Evolutionary conservation across 2,329 filamentous ascomycete genomes (phyloP).

Genomic region (Ceratocystis harringtonii): DNA sequence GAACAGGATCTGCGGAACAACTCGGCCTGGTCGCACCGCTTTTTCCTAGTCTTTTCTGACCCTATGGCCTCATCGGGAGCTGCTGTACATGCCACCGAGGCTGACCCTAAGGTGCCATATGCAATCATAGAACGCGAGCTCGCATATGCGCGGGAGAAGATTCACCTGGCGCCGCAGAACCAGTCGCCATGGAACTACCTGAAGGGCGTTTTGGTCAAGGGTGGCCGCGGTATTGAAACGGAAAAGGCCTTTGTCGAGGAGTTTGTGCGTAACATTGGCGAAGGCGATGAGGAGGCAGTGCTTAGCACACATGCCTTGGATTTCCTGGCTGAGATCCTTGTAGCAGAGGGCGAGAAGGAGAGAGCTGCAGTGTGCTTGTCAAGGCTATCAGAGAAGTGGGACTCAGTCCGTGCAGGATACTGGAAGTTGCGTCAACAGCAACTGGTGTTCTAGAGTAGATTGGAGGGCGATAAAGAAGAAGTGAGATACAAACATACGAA

Average conservation of each 20-base stretch:
- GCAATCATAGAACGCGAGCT: slow-evolving; percentile 60
- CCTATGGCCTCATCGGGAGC: slow-evolving; percentile 34
- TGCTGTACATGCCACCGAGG: slow-evolving; percentile 32
- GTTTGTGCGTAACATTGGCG: slow-evolving; percentile 36
- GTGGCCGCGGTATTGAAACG: slow-evolving; percentile 34
- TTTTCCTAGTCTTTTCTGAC: slow-evolving; percentile 72
- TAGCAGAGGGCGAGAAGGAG: slow-evolving; percentile 38
- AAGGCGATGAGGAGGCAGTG: slow-evolving; percentile 34
- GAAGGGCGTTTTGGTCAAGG: slow-evolving; percentile 56
- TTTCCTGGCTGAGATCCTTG: slow-evolving; percentile 53
- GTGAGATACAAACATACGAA: background rate
- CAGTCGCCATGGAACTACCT: slow-evolving; percentile 91
- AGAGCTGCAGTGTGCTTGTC: slow-evolving; percentile 56
- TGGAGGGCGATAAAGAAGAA: background rate
- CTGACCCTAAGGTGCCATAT: slow-evolving; percentile 42
- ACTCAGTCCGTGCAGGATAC: slow-evolving; percentile 80
- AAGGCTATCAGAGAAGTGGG: slow-evolving; percentile 69
- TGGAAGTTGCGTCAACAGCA: slow-evolving; percentile 51
- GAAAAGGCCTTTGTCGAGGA: slow-evolving; percentile 35
- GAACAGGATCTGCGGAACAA: slow-evolving; percentile 82
- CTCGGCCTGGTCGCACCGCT: slow-evolving; percentile 93
- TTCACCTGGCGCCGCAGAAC: slow-evolving; percentile 75
- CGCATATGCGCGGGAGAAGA: slow-evolving; percentile 55
- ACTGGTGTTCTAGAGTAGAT: slow-evolving; percentile 12
- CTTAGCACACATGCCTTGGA: slow-evolving; percentile 55